Conservation (phyloP, 164 flowering plant species). For the Tinospora cordifolia region DNA sequence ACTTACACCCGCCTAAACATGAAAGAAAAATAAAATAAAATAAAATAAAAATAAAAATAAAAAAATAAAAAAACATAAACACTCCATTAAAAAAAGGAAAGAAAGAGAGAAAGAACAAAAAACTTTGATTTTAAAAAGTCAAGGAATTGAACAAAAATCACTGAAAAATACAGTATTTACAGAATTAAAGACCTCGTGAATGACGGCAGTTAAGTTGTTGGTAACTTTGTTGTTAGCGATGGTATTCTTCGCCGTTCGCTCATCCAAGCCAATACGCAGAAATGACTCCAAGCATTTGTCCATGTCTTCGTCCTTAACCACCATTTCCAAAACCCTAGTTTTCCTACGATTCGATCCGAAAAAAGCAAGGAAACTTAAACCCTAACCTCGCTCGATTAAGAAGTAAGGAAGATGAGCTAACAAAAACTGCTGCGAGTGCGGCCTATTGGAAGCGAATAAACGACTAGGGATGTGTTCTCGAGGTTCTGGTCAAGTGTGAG, state of each 20-base stretch:
- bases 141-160: background rate
- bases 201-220: conserved; percentile 55
- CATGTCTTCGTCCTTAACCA: conserved; percentile 29
- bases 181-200: conserved; percentile 50
- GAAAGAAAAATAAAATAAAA: background rate
- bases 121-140: background rate
- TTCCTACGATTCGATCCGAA: background rate
- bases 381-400: too few relatives aligned
- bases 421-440: too few relatives aligned
- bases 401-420: too few relatives aligned
- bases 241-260: conserved; percentile 65
- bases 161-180: background rate
- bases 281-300: conserved; percentile 44
- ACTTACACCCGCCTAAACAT: conserved; percentile 64
- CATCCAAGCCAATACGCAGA: conserved; percentile 67
- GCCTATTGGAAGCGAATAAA: too few relatives aligned
- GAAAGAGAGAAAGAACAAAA: background rate
- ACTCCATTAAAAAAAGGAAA: background rate
- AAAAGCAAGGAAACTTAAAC: background rate
- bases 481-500: too few relatives aligned
- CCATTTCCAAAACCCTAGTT: conserved; percentile 22
- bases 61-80: background rate
- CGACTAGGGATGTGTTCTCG: too few relatives aligned
- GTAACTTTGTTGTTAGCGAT: conserved; percentile 80
- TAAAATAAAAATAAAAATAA: background rate